A percentile compares a stretch with the other conserved stretches of the same genome.
Conservation (phyloP, 2,329 filamentous ascomycete species). For the Orbilia javanica region DNA sequence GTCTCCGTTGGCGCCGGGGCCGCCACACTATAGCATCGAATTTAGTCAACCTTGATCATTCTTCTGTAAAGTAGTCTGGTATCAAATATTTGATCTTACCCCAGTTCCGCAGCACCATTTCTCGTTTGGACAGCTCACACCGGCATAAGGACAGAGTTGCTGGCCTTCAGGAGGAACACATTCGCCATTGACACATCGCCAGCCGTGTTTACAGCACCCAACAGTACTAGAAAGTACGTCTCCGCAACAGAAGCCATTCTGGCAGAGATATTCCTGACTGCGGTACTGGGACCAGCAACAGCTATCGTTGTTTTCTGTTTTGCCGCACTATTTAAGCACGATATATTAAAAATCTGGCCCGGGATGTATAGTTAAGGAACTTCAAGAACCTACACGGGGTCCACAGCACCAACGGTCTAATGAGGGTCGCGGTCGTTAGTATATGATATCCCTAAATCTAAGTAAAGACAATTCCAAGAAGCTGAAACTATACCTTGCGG, state of each 20-base stretch:
- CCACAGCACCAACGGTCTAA: constrained; percentile 19
- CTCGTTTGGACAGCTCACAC: constrained; percentile 1
- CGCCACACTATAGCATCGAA: constrained; percentile 6
- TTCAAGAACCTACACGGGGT: neutral
- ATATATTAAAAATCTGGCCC: neutral
- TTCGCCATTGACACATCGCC: constrained; percentile 12
- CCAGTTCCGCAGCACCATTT: constrained; percentile 26
- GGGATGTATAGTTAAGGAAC: neutral
- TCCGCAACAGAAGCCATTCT: neutral
- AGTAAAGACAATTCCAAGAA: neutral
- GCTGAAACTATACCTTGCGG: neutral
- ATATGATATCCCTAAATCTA: neutral
- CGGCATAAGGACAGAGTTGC: constrained; percentile 6
- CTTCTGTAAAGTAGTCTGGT: too few relatives aligned
- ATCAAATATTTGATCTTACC: neutral
- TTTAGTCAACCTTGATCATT: neutral
- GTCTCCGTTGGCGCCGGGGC: constrained; percentile 24
- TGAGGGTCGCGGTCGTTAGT: neutral
- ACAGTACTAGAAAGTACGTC: neutral
- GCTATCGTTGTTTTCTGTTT: constrained; percentile 5
- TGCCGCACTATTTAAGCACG: neutral
- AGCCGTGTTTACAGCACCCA: constrained; percentile 11
- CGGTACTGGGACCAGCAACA: constrained; percentile 14
- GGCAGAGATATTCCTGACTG: neutral
- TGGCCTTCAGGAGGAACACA: constrained; percentile 11